phyloP scores from a whole-genome alignment of 306 rosid species.

The Neltuma alba region DNA sequence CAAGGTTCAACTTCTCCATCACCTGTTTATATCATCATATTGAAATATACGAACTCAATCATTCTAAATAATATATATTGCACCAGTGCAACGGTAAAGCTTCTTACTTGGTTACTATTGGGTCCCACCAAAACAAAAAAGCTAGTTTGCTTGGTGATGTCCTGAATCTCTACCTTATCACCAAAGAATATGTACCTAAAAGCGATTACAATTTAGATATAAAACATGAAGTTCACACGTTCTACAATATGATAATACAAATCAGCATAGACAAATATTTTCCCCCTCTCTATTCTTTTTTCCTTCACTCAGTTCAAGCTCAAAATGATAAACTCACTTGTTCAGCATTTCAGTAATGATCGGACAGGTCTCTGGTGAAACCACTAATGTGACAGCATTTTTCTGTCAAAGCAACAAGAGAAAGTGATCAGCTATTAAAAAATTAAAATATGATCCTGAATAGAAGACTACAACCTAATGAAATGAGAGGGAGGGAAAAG shows the following conservation, averaged over 20 bases:
- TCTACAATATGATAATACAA: conserved; percentile 26
- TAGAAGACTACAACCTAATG: conserved; percentile 23
- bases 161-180: conserved; percentile 92
- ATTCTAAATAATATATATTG: conserved; percentile 2
- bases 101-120: conserved; percentile 77
- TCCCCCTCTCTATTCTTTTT: neutral
- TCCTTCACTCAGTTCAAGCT: neutral
- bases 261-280: conserved; percentile 29
- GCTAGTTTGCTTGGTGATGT: conserved; percentile 78
- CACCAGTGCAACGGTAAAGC: conserved; percentile 4
- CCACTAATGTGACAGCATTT: conserved; percentile 69
- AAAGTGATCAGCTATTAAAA: conserved; percentile 16
- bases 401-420: conserved; percentile 54
- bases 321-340: conserved; percentile 54
- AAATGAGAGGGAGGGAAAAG: conserved; percentile 6
- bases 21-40: conserved; percentile 54
- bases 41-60: conserved; percentile 28
- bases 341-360: conserved; percentile 73
- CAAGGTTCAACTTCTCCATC: conserved; percentile 78
- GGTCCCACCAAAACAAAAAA: conserved; percentile 92
- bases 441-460: conserved; percentile 20
- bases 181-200: conserved; percentile 82
- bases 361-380: conserved; percentile 66
- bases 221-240: conserved; percentile 26
- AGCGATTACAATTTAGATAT: conserved; percentile 16